Evolutionary conservation across 1,284 basidiomycete species (phyloP).

Genomic region (Melampsora larici-populina): DNA sequence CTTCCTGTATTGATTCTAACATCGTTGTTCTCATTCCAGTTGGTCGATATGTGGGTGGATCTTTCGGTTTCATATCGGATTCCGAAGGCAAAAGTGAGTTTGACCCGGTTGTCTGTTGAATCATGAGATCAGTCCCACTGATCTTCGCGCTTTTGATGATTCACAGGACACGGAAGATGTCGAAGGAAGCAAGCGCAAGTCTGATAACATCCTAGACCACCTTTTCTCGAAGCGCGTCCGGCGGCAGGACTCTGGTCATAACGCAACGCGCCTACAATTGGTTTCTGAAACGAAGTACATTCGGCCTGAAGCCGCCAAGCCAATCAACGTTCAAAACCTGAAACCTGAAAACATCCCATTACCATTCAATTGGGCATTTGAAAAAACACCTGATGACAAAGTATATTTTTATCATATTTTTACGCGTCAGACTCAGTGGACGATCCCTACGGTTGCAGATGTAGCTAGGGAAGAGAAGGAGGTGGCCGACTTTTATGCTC

Average conservation of each 20-base stretch:
- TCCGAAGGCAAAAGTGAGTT: conserved; percentile 63
- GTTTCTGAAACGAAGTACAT: conserved; percentile 43
- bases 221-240: conserved; percentile 33
- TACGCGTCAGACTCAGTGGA: conserved; percentile 43
- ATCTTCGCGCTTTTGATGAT: not conserved
- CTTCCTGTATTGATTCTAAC: not conserved
- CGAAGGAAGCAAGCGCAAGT: conserved; percentile 43
- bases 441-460: conserved; percentile 30
- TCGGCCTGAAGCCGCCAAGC: conserved; percentile 45
- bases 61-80: conserved; percentile 78
- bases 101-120: conserved; percentile 51
- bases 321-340: conserved; percentile 27
- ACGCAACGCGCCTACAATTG: conserved; percentile 44
- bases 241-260: conserved; percentile 14
- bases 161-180: conserved; percentile 48
- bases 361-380: conserved; percentile 43
- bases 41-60: conserved; percentile 70
- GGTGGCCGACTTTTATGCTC: conserved; percentile 1
- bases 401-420: conserved; percentile 44
- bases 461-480: not conserved
- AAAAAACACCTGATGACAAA: conserved; percentile 17
- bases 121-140: conserved; percentile 17
- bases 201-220: conserved; percentile 25
- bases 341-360: conserved; percentile 28
- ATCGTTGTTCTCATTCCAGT: conserved; percentile 54